Percentiles rank a stretch among this genome's conserved stretches.
phyloP scores from a whole-genome alignment of 2,329 filamentous ascomycete genomes.

The Orbilia ellipsospora region DNA sequence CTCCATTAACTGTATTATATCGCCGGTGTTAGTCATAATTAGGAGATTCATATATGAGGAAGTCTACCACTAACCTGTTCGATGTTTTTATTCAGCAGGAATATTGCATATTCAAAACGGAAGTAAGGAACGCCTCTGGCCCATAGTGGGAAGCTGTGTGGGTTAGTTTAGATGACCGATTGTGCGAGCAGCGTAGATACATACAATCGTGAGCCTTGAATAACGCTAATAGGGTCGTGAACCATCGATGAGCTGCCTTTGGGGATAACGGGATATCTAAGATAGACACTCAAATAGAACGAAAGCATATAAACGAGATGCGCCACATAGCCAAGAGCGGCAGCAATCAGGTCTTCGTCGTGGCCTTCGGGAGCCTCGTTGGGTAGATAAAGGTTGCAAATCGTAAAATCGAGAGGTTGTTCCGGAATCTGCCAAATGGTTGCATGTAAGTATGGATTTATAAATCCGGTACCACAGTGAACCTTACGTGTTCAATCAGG shows the following conservation, averaged over 20 bases:
- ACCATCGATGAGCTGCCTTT: conserved; percentile 80
- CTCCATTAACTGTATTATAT: conserved; percentile 66
- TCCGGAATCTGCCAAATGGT: conserved; percentile 63
- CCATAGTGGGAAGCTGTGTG: conserved; percentile 83
- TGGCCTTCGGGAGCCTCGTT: conserved; percentile 81
- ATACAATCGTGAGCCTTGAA: conserved; percentile 57
- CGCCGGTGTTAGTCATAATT: background rate
- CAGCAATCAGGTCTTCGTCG: conserved; percentile 78
- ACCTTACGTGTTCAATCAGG: conserved; percentile 73
- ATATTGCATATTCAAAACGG: conserved; percentile 95
- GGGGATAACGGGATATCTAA: conserved; percentile 82
- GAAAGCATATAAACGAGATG: conserved; percentile 80
- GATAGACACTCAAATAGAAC: conserved; percentile 79
- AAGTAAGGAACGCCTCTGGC: conserved; percentile 77
- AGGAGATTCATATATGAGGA: background rate
- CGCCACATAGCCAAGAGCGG: conserved; percentile 82
- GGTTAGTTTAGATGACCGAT: conserved; percentile 60
- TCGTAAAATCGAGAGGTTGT: conserved; percentile 81
- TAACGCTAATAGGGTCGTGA: conserved; percentile 74
- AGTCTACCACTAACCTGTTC: conserved; percentile 65
- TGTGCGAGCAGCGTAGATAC: background rate
- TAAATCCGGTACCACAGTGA: background rate
- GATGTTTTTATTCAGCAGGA: conserved; percentile 95
- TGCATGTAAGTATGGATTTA: conserved; percentile 1
- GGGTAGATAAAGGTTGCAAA: conserved; percentile 80